Conservation (phyloP, 371 early-diverging fungal genomes). For the Zychaea mexicana region DNA sequence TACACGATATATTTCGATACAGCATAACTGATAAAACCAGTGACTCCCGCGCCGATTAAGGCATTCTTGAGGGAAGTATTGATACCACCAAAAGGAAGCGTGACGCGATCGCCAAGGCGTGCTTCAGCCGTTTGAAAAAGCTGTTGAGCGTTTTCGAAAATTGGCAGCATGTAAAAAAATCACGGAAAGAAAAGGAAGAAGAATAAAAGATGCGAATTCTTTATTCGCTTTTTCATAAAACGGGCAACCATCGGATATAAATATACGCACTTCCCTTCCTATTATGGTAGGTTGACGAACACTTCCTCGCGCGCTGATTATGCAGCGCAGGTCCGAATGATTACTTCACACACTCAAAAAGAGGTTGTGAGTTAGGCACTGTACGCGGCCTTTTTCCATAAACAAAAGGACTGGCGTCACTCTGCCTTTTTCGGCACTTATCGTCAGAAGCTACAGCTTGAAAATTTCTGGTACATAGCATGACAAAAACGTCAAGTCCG, state of each 20-base stretch:
- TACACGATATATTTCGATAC: slow-evolving; percentile 35
- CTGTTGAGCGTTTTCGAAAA: neutral
- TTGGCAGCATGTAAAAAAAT: neutral
- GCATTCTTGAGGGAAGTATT: neutral
- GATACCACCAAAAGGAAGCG: neutral
- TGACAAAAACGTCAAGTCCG: too few species aligned
- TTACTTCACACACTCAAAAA: too few species aligned
- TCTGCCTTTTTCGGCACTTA: too few species aligned
- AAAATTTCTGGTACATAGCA: too few species aligned
- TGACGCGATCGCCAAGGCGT: neutral
- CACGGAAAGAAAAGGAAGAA: neutral
- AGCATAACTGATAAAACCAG: neutral
- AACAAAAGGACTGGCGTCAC: too few species aligned
- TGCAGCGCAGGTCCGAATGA: too few species aligned
- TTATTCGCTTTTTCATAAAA: neutral
- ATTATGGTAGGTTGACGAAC: too few species aligned
- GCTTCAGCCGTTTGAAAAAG: neutral
- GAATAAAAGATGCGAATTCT: neutral
- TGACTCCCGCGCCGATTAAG: neutral
- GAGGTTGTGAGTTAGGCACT: too few species aligned
- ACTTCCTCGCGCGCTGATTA: too few species aligned
- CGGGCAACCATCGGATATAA: neutral
- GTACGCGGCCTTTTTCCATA: too few species aligned
- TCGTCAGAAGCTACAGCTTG: too few species aligned
- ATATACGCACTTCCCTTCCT: neutral